Evolutionary conservation across 73 alveolate species (phyloP).

Genomic region (Paramecium pentaurelia): DNA sequence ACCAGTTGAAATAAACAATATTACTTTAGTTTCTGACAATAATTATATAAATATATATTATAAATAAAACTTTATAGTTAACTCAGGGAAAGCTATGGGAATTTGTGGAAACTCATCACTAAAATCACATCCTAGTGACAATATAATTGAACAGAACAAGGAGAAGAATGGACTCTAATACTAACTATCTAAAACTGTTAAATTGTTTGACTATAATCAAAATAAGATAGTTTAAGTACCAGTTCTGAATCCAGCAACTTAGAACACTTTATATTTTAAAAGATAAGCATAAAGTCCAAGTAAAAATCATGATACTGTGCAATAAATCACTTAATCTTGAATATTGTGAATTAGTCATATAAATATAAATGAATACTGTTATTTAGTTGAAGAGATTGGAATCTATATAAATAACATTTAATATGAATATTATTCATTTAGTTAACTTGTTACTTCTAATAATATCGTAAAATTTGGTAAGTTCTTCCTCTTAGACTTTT

Average conservation of each 20-base stretch:
- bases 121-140: not conserved
- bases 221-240: not conserved
- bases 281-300: not conserved
- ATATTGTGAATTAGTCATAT: not conserved
- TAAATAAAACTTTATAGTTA: not conserved
- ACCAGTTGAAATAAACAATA: not conserved
- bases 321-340: not conserved
- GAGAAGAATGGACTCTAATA: not conserved
- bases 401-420: not conserved
- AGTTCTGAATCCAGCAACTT: not conserved
- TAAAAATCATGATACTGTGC: not conserved
- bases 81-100: not conserved
- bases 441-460: conserved; percentile 52
- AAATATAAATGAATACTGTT: not conserved
- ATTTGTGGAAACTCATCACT: not conserved
- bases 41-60: not conserved
- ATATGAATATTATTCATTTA: conserved; percentile 30
- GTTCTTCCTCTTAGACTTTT: conserved; percentile 59
- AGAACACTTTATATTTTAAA: not conserved
- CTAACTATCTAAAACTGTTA: not conserved
- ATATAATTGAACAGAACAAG: not conserved
- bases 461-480: conserved; percentile 66
- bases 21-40: not conserved
- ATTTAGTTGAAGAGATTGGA: not conserved
- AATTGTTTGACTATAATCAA: not conserved